A percentile compares a stretch with the other conserved stretches of the same genome.
Evolutionary conservation across 257 asterid species (phyloP).

Genomic region (Linderniella brevidens): DNA sequence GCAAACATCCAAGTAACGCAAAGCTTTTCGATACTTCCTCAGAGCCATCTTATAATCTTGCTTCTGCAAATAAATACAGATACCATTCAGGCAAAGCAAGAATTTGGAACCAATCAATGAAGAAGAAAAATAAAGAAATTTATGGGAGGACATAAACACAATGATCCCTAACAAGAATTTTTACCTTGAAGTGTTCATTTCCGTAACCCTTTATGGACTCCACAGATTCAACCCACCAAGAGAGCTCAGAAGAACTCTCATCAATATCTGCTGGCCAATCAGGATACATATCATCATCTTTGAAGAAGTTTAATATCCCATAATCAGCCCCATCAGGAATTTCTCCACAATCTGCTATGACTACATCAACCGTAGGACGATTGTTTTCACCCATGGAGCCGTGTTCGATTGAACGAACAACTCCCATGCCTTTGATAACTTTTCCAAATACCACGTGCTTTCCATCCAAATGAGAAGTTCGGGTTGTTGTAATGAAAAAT

Average conservation of each 20-base stretch:
- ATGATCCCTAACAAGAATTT: neutral
- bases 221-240: slow-evolving; percentile 82
- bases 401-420: slow-evolving; percentile 77
- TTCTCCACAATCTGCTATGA: slow-evolving; percentile 66
- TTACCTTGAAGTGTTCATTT: slow-evolving; percentile 81
- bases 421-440: slow-evolving; percentile 92
- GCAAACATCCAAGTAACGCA: slow-evolving; percentile 82
- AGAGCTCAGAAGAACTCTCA: slow-evolving; percentile 42
- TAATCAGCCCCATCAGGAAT: slow-evolving; percentile 76
- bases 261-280: slow-evolving; percentile 93
- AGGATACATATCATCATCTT: slow-evolving; percentile 75
- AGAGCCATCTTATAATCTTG: slow-evolving; percentile 98
- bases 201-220: slow-evolving; percentile 68
- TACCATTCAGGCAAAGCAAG: slow-evolving; percentile 2
- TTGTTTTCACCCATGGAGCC: slow-evolving; percentile 49
- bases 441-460: slow-evolving; percentile 85
- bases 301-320: slow-evolving; percentile 57
- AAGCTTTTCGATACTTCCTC: slow-evolving; percentile 83
- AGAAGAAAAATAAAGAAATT: neutral
- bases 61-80: slow-evolving; percentile 36
- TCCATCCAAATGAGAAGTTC: slow-evolving; percentile 85
- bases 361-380: slow-evolving; percentile 41
- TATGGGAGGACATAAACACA: neutral
- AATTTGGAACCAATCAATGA: neutral
- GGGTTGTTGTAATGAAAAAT: slow-evolving; percentile 81